Conservation (phyloP, 345 rosid genomes). For the Sonneratia alba region DNA sequence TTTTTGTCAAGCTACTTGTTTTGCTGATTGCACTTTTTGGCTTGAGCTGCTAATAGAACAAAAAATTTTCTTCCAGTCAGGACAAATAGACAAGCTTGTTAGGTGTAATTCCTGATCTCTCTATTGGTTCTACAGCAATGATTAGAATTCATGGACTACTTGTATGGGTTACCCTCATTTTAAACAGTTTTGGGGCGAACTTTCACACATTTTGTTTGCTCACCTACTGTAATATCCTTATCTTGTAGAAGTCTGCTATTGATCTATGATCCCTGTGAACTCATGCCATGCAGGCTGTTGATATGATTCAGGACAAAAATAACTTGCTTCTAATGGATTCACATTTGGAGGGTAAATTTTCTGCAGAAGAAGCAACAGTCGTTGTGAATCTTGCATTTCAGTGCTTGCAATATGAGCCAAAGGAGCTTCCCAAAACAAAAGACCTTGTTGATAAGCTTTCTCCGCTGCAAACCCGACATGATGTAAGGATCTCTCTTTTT, state of each 20-base stretch:
- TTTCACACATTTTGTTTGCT: background rate
- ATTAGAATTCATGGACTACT: too few species aligned
- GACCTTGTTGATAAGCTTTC: conserved; percentile 69
- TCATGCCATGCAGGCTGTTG: conserved; percentile 60
- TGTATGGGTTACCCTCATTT: too few species aligned
- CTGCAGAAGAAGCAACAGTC: conserved; percentile 75
- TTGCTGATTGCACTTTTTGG: too few species aligned
- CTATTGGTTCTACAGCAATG: too few species aligned
- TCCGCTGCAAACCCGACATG: conserved; percentile 67
- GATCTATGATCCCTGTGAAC: conserved; percentile 11
- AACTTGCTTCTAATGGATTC: conserved; percentile 77
- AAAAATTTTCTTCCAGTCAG: too few species aligned
- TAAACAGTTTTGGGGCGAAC: background rate
- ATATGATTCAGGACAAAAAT: conserved; percentile 77
- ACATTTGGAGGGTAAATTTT: conserved; percentile 82
- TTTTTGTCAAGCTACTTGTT: too few species aligned
- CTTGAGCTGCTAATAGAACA: too few species aligned
- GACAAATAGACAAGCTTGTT: too few species aligned
- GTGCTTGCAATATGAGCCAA: conserved; percentile 86
- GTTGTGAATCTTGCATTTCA: conserved; percentile 77
- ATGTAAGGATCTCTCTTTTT: conserved; percentile 38
- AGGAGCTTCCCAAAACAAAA: conserved; percentile 81
- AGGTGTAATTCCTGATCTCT: too few species aligned
- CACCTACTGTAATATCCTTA: background rate
- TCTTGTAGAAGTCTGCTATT: background rate